Percentiles rank a stretch among this genome's conserved stretches.
Conservation (phyloP, 2,329 filamentous ascomycete species). For the Cladophialophora bantiana region DNA sequence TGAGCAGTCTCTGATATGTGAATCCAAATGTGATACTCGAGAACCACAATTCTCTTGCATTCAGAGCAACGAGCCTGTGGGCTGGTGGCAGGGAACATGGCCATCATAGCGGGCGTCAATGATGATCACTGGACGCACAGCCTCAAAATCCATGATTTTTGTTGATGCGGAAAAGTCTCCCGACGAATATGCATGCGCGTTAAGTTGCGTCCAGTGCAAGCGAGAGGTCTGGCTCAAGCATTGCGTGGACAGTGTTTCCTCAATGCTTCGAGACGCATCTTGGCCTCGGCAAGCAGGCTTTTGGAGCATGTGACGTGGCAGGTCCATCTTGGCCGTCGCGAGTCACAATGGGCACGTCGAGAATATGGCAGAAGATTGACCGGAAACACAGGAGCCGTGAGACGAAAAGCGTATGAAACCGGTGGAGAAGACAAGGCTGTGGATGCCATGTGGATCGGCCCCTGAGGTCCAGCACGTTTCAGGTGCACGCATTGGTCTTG, state of each 20-base stretch:
- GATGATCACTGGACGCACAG: constrained; percentile 7
- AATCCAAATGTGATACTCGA: constrained; percentile 24
- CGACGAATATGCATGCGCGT: constrained; percentile 7
- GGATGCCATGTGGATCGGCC: constrained; percentile 20
- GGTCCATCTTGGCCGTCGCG: constrained; percentile 9
- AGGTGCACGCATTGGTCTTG: constrained; percentile 18
- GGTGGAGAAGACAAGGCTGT: constrained; percentile 30
- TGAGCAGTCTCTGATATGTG: background rate
- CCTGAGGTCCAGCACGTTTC: constrained; percentile 27
- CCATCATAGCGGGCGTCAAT: background rate
- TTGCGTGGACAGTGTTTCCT: constrained; percentile 12
- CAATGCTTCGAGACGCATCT: constrained; percentile 19
- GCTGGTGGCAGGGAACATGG: constrained; percentile 1
- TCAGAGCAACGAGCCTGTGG: constrained; percentile 16
- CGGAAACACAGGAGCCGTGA: constrained; percentile 27
- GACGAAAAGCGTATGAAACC: constrained; percentile 28
- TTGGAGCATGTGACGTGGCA: constrained; percentile 28
- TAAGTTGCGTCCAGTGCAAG: background rate
- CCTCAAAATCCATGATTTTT: constrained; percentile 5
- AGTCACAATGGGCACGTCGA: constrained; percentile 10
- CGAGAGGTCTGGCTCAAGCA: constrained; percentile 7
- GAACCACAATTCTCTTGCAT: constrained; percentile 34
- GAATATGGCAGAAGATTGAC: constrained; percentile 13
- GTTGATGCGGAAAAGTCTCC: background rate
- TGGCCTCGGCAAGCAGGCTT: constrained; percentile 8